A percentile compares a stretch with the other conserved stretches of the same genome.
Conservation (phyloP, 2,329 filamentous ascomycete genomes). For the Raffaelea arxii region DNA sequence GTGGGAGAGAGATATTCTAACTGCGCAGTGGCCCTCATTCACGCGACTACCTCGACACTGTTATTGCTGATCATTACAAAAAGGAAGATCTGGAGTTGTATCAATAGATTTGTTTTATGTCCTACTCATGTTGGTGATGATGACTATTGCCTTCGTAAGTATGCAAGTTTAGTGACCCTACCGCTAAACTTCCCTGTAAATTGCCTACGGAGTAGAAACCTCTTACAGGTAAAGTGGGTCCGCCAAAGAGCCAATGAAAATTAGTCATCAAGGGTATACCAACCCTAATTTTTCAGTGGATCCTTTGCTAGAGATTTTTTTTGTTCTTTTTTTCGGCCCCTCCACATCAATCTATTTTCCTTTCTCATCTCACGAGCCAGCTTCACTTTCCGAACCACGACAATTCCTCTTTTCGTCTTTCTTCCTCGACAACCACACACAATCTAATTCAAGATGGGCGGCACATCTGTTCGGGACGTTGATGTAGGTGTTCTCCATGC, state of each 20-base stretch:
- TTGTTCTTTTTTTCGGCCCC: constrained; percentile 1
- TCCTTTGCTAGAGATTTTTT: not conserved
- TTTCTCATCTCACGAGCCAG: not conserved
- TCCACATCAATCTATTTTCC: not conserved
- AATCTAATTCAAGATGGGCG: constrained; percentile 51
- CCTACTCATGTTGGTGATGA: too few species aligned
- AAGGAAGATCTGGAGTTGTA: constrained; percentile 14
- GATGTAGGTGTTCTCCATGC: constrained; percentile 51
- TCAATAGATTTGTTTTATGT: too few species aligned
- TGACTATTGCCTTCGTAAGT: too few species aligned
- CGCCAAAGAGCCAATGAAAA: too few species aligned
- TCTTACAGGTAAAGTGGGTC: too few species aligned
- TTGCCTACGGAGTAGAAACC: too few species aligned
- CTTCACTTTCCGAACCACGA: constrained; percentile 7
- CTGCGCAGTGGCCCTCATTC: constrained; percentile 20
- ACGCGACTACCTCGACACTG: constrained; percentile 17
- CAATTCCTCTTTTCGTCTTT: constrained; percentile 1
- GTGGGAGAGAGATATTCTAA: too few species aligned
- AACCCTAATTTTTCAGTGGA: not conserved
- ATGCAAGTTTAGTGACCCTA: too few species aligned
- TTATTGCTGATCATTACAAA: constrained; percentile 21
- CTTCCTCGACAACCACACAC: not conserved
- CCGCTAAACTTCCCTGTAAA: too few species aligned
- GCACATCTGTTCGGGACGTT: constrained; percentile 77
- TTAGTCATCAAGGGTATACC: not conserved